Evolutionary conservation across 179 eudicot genomes (phyloP).

Genomic region (Camellia oleifera): DNA sequence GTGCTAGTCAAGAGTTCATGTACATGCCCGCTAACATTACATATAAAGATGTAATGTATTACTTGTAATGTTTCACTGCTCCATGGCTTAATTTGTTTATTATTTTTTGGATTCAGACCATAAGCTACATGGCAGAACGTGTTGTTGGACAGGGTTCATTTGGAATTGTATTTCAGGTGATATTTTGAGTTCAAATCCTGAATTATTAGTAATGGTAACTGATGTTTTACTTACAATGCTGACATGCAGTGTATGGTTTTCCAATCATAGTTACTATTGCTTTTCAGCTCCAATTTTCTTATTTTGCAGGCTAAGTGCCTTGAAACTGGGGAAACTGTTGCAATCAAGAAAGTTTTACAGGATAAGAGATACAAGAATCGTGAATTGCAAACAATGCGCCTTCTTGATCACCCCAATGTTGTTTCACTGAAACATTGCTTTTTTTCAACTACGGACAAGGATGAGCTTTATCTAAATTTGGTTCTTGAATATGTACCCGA

Average conservation of each 20-base stretch:
- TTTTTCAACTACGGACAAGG: constrained; percentile 66
- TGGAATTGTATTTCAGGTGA: constrained; percentile 75
- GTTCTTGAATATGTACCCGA: constrained; percentile 75
- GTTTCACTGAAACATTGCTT: constrained; percentile 69
- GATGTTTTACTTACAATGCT: neutral
- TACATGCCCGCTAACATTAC: neutral
- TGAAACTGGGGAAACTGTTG: constrained; percentile 73
- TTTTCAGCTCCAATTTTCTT: neutral
- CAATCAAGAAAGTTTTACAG: constrained; percentile 70
- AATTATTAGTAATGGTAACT: neutral
- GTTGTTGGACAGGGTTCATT: constrained; percentile 71
- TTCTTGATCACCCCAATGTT: constrained; percentile 75
- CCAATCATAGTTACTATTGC: neutral
- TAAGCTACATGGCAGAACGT: constrained; percentile 83
- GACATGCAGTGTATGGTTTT: neutral
- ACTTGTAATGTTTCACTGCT: neutral
- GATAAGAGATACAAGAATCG: constrained; percentile 78
- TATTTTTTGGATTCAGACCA: constrained; percentile 39
- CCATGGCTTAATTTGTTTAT: neutral
- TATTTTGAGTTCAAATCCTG: neutral
- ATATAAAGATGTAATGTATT: neutral
- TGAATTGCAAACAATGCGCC: constrained; percentile 72
- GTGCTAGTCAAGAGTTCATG: neutral
- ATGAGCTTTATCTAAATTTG: constrained; percentile 69
- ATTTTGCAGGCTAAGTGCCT: constrained; percentile 62